These are phyloP conservation scores for Colletotrichum sp. DNA, from an alignment of 2,329 filamentous ascomycete genomes.

Conservation along the genomic window DNA sequence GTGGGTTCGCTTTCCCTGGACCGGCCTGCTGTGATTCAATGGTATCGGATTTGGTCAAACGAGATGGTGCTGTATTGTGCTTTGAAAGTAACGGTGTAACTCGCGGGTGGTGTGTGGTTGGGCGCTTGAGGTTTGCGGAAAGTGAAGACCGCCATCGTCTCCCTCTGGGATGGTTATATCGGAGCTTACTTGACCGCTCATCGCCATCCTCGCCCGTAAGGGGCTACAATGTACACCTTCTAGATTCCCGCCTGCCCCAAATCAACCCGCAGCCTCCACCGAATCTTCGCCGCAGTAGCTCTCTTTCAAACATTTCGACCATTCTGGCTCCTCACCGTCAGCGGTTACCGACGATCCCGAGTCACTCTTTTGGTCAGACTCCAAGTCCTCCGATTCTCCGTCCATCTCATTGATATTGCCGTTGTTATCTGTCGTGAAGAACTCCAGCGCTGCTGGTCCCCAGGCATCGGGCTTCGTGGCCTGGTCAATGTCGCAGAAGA, in stretches of 20 bases:
- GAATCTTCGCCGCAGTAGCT: not conserved
- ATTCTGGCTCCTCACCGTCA: not conserved
- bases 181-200: no score
- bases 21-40: no score
- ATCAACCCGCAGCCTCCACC: not conserved
- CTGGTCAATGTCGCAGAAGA: not conserved
- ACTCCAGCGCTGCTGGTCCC: not conserved
- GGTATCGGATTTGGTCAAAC: no score
- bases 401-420: not conserved
- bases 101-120: no score
- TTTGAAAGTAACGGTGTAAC: no score
- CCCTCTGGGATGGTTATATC: no score
- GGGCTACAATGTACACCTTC: fast-evolving
- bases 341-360: not conserved
- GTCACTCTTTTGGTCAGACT: not conserved
- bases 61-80: no score
- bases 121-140: no score
- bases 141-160: no score
- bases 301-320: not conserved
- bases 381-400: not conserved
- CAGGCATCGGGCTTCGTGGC: not conserved
- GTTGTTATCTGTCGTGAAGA: not conserved
- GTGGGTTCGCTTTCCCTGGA: no score
- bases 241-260: not conserved
- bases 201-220: fast-evolving